Evolutionary conservation across 2,329 filamentous ascomycete species (phyloP).

Genomic region (Thelonectria rubi): DNA sequence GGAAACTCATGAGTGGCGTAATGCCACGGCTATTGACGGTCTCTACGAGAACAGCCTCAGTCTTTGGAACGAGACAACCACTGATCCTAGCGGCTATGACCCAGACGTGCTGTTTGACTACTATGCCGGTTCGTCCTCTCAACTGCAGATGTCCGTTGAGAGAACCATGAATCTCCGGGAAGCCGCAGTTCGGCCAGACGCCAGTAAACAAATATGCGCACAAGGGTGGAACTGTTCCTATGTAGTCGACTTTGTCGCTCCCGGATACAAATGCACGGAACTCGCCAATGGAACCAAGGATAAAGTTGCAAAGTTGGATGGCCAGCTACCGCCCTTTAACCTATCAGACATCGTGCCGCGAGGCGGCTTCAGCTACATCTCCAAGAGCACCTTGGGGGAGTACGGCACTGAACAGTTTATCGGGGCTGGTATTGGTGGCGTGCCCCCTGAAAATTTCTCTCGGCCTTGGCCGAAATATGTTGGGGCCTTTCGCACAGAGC

Average conservation of each 20-base stretch:
- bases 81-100: neutral
- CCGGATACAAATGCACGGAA: conserved; percentile 18
- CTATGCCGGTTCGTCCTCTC: neutral
- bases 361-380: neutral
- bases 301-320: neutral
- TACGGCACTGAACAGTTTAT: too few relatives aligned
- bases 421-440: accelerated
- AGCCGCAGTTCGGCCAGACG: neutral
- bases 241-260: neutral
- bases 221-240: conserved; percentile 14
- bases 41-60: neutral
- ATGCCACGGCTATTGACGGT: neutral
- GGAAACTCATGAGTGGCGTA: neutral
- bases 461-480: neutral
- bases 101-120: neutral
- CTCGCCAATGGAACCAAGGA: conserved; percentile 8
- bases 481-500: conserved; percentile 17
- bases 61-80: neutral
- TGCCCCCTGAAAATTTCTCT: accelerated
- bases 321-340: conserved; percentile 8
- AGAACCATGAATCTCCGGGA: neutral
- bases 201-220: neutral
- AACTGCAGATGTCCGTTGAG: neutral
- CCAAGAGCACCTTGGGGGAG: too few relatives aligned
- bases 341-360: neutral